Conservation (phyloP, 106 monocot genomes). For the Platanthera zijinensis region DNA sequence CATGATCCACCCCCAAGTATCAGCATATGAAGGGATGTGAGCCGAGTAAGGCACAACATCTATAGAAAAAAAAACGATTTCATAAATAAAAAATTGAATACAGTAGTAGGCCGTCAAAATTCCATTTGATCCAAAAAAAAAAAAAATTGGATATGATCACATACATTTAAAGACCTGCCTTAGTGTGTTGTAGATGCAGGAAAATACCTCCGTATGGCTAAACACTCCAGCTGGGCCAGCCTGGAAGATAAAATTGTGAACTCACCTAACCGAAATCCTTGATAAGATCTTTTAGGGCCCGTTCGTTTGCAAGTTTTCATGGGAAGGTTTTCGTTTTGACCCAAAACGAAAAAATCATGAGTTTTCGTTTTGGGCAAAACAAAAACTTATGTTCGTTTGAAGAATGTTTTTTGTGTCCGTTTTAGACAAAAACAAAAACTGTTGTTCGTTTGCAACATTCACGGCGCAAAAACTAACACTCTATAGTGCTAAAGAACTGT, state of each 20-base stretch:
- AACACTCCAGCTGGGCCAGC: conserved; percentile 45
- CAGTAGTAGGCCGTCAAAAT: not conserved
- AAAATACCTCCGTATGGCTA: conserved; percentile 41
- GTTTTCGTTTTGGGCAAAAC: no score
- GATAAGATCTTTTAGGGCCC: not conserved
- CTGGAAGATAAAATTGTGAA: conserved; percentile 4
- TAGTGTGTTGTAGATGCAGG: conserved; percentile 50
- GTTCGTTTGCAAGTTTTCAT: no score
- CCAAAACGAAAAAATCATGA: no score
- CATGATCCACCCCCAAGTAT: conserved; percentile 56
- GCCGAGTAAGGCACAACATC: conserved; percentile 51
- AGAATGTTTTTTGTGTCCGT: no score
- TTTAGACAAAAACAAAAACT: no score
- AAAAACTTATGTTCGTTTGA: no score
- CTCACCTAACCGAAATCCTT: not conserved
- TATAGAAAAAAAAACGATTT: conserved; percentile 11
- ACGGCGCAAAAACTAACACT: no score
- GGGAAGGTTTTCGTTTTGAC: no score
- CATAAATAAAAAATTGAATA: not conserved
- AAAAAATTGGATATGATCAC: not conserved
- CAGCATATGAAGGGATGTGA: conserved; percentile 45
- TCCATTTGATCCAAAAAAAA: not conserved
- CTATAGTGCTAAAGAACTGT: conserved; percentile 31
- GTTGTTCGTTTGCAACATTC: no score
- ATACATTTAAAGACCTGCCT: conserved; percentile 37